A percentile compares a stretch with the other conserved stretches of the same genome.
phyloP scores from a whole-genome alignment of 2,329 filamentous ascomycete species.

The Colletotrichum spaethianum region DNA sequence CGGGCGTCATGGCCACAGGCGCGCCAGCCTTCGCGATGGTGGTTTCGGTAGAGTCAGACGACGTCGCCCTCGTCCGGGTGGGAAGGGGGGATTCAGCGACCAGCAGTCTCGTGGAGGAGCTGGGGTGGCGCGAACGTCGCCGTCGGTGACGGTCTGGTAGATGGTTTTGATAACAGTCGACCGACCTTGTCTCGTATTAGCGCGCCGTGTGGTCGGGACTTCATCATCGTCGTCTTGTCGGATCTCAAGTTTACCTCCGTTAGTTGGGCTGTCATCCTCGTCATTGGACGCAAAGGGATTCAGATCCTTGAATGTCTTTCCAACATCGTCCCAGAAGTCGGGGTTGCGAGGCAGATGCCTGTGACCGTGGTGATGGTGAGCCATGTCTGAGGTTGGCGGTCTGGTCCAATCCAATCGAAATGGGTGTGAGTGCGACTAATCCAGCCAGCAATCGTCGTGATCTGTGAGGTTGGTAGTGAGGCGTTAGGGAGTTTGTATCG shows the following conservation, averaged over 20 bases:
- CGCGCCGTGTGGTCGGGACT: constrained; percentile 23
- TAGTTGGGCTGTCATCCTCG: constrained; percentile 26
- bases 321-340: constrained; percentile 39
- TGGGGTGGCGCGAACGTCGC: not conserved
- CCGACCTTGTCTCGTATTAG: constrained; percentile 38
- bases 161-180: constrained; percentile 54
- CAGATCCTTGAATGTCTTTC: constrained; percentile 23
- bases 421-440: constrained; percentile 6
- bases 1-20: constrained; percentile 19
- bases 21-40: constrained; percentile 29
- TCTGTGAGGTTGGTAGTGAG: constrained; percentile 1
- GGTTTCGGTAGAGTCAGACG: constrained; percentile 20
- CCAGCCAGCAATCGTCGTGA: constrained; percentile 30
- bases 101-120: constrained; percentile 51
- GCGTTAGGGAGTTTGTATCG: constrained; percentile 17
- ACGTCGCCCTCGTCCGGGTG: constrained; percentile 1
- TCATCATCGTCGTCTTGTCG: constrained; percentile 29
- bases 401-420: not conserved
- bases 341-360: constrained; percentile 36
- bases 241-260: constrained; percentile 37
- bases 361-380: constrained; percentile 37
- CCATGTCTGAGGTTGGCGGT: constrained; percentile 21
- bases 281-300: constrained; percentile 33
- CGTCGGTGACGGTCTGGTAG: constrained; percentile 53
- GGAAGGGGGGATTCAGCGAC: constrained; percentile 45